A percentile compares a stretch with the other conserved stretches of the same genome.
phyloP scores from a whole-genome alignment of 2,329 filamentous ascomycete species.

The Trichoderma afroharzianum region DNA sequence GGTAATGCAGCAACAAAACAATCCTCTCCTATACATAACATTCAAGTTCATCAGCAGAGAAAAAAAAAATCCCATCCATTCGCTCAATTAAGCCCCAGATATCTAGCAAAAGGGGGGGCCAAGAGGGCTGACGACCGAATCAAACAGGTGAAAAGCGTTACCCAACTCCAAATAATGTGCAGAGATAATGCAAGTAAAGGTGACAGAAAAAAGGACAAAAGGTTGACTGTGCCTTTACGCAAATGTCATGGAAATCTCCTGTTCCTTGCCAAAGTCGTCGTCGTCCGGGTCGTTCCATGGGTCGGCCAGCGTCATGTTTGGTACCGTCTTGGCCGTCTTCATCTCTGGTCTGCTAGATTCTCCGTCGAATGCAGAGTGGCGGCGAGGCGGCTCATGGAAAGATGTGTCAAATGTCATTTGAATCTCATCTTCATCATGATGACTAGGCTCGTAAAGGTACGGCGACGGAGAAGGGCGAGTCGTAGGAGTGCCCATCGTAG shows the following conservation, averaged over 20 bases:
- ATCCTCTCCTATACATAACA: background rate
- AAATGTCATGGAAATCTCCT: conserved; percentile 79
- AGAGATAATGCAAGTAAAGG: background rate
- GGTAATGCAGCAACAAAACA: background rate
- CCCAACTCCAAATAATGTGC: conserved; percentile 14
- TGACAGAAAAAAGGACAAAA: background rate
- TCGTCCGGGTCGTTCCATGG: conserved; percentile 69
- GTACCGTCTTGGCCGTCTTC: conserved; percentile 45
- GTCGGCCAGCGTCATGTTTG: conserved; percentile 51
- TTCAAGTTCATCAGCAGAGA: background rate
- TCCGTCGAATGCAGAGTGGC: conserved; percentile 21
- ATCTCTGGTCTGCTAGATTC: conserved; percentile 28
- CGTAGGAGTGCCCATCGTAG: background rate
- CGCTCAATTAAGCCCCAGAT: background rate
- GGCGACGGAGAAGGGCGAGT: background rate
- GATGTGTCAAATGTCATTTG: conserved; percentile 71
- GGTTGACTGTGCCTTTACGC: conserved; percentile 44
- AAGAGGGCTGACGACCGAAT: background rate
- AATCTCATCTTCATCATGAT: conserved; percentile 53
- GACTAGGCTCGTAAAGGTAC: conserved; percentile 31
- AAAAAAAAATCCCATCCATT: background rate
- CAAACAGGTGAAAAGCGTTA: background rate
- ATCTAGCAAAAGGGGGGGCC: background rate
- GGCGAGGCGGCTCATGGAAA: conserved; percentile 36
- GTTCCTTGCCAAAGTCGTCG: conserved; percentile 66